phyloP scores from a whole-genome alignment of 2,329 filamentous ascomycete genomes.

The Elsinoe fawcettii region DNA sequence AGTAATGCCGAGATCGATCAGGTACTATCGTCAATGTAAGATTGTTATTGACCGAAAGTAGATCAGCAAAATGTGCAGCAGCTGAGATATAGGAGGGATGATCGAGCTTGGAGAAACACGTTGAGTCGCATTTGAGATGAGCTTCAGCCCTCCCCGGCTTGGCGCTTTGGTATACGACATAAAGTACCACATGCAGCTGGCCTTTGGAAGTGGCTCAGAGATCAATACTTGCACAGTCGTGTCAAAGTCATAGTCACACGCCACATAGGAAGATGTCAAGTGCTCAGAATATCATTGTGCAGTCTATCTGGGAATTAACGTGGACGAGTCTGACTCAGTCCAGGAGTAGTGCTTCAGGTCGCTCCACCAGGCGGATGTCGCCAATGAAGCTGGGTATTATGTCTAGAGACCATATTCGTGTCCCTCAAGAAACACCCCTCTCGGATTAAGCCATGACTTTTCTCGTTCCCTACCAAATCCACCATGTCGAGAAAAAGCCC shows the following conservation, averaged over 20 bases:
- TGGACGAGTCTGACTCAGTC: conserved; percentile 6
- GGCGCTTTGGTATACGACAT: conserved; percentile 1
- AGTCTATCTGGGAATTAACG: conserved; percentile 8
- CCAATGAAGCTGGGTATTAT: conserved; percentile 11
- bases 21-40: neutral
- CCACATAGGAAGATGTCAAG: neutral
- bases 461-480: neutral
- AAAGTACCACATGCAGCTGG: neutral
- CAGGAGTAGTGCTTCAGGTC: conserved; percentile 4
- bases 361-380: neutral
- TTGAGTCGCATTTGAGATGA: neutral
- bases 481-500: neutral
- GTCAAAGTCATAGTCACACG: no score
- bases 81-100: neutral
- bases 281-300: conserved; percentile 5
- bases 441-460: conserved; percentile 11
- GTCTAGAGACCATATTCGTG: neutral
- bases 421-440: conserved; percentile 1
- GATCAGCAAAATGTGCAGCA: neutral
- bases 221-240: no score
- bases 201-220: no score
- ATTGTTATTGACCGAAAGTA: no score
- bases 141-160: conserved; percentile 11
- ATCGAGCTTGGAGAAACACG: neutral
- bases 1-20: neutral